Base-by-base conservation (phyloP, 805 yeast genomes). In the Monosporozyma siamensis region DNA sequence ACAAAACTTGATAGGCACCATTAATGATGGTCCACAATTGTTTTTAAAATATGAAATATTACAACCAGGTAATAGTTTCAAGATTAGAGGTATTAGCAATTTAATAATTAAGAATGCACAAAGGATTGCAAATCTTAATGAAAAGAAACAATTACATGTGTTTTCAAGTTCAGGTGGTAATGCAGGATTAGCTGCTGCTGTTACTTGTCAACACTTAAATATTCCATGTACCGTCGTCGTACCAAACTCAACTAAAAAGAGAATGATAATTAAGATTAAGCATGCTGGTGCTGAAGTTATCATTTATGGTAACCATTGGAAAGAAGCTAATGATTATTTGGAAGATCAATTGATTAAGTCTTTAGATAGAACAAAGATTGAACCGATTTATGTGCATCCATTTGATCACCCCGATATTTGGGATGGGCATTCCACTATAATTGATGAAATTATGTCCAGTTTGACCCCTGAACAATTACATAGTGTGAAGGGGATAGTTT, bases 161-260 rank as follows among this genome's bases (percentile, higher is more conserved):
- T 67, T 67, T 46, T 71, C 75, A 12, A 72, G 77, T 4, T 69
- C 75, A 42, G 78, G 80, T 7, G 80, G 78, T 1, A 64, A 72
- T 45, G 79, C 78, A 5, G 77, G 75, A 6, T 70, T 75, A 0
- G 68, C 67, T 40, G 66, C 74, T 20, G 69, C 77, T 1, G 48
- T 48, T 3, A 62, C 49, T 49, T 66, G 62, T 50, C 50, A 48
- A 22, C 59, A 44, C 39, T 66, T 56, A 44, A 50, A 48, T 15
- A 64, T 59, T 1, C 50, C 54, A n/a, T 75, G 81, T 50, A 76
- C 80, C 0, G 83, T 80, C 4, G 81, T 75, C 0, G 73, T 80
- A 2, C 85, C 86, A 0, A 53, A 48, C 1, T 52, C 63, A 4
- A 68, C 83, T 6, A 69, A 70, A 42, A 51, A 52, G 1, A 61